phyloP scores from a whole-genome alignment of 495 filamentous ascomycete species.

The Halenospora varia region DNA sequence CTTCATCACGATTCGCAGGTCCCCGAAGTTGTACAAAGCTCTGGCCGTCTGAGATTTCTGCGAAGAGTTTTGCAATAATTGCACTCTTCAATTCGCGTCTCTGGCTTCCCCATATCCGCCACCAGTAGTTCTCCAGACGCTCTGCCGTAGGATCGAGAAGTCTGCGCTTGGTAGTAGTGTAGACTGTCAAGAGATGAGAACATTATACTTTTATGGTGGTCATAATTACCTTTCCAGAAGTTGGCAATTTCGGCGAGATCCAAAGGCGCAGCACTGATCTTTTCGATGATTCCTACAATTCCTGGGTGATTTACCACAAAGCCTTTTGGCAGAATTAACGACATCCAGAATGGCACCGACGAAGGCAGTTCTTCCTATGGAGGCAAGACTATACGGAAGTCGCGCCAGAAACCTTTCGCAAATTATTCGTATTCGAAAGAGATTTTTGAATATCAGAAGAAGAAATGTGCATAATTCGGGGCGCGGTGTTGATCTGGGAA shows the following conservation, averaged over 20 bases:
- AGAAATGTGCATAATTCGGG: no score
- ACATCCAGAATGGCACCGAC: no score
- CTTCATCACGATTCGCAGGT: constrained; percentile 33
- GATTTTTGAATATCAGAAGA: no score
- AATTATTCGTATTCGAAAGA: no score
- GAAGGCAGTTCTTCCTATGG: no score
- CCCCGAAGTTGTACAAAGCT: constrained; percentile 39
- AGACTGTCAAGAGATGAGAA: constrained; percentile 32
- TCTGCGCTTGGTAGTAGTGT: constrained; percentile 41
- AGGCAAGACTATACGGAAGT: no score
- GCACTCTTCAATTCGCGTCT: constrained; percentile 36
- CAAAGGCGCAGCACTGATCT: constrained; percentile 31
- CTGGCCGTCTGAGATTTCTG: constrained; percentile 40
- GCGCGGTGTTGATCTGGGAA: no score
- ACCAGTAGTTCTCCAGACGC: constrained; percentile 49
- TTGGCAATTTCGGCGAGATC: constrained; percentile 40
- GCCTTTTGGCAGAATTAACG: no score
- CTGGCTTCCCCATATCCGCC: constrained; percentile 46
- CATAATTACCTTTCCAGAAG: constrained; percentile 40
- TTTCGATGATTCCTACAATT: no score
- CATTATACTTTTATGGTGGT: not conserved
- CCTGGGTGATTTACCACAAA: no score
- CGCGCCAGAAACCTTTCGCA: no score
- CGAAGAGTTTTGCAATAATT: constrained; percentile 38
- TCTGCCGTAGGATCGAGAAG: constrained; percentile 43